Percentiles rank a stretch among this genome's conserved stretches.
Evolutionary conservation across 768 basidiomycete species (phyloP).

Genomic region (Atractiella rhizophila): DNA sequence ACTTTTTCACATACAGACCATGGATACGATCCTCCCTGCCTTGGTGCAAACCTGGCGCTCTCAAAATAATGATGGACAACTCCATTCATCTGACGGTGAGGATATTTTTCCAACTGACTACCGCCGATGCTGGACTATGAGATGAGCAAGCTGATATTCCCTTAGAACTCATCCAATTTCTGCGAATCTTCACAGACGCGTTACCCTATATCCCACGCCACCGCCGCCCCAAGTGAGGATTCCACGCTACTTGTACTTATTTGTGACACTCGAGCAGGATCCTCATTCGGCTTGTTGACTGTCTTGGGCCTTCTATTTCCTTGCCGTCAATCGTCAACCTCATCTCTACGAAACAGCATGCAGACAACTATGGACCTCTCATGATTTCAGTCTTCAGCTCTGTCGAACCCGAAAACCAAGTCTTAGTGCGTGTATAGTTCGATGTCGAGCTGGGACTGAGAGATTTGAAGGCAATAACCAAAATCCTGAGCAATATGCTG

Average conservation of each 20-base stretch:
- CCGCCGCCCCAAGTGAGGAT: conserved; percentile 52
- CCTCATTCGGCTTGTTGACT: conserved; percentile 61
- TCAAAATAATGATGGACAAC: too few relatives aligned
- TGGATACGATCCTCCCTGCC: conserved; percentile 78
- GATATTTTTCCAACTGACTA: too few relatives aligned
- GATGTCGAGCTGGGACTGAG: too few relatives aligned
- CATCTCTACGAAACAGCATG: too few relatives aligned
- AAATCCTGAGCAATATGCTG: too few relatives aligned
- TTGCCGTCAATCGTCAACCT: conserved; percentile 60
- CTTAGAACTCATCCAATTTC: conserved; percentile 30
- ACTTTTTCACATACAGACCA: conserved; percentile 32
- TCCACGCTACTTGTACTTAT: not conserved
- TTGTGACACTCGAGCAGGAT: conserved; percentile 31
- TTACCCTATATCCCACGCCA: conserved; percentile 75
- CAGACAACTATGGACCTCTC: too few relatives aligned
- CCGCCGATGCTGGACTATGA: too few relatives aligned
- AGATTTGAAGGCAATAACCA: too few relatives aligned
- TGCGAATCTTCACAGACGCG: conserved; percentile 82
- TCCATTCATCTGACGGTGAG: too few relatives aligned
- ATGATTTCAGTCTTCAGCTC: too few relatives aligned
- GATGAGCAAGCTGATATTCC: not conserved
- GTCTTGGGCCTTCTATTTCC: conserved; percentile 56
- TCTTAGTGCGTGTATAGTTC: too few relatives aligned
- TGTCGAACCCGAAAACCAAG: too few relatives aligned
- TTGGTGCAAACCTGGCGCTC: conserved; percentile 30